A percentile compares a stretch with the other conserved stretches of the same genome.
Evolutionary conservation across 352 stramenopile species (phyloP).

Genomic region (Hyphochytrium catenoides): DNA sequence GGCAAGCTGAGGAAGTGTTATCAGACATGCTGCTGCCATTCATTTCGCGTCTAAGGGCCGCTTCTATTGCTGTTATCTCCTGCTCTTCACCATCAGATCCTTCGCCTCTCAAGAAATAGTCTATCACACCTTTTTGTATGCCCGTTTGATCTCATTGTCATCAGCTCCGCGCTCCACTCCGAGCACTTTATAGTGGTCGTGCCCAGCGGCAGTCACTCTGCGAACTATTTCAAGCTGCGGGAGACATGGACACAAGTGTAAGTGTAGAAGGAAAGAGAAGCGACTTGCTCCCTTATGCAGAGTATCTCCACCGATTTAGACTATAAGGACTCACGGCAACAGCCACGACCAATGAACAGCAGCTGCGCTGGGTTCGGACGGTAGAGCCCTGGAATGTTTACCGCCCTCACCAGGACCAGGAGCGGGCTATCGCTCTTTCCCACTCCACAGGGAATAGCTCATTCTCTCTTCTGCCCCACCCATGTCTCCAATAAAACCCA

Average conservation of each 20-base stretch:
- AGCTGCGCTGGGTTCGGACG: conserved; percentile 3
- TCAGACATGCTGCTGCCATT: conserved; percentile 1
- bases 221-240: conserved; percentile 49
- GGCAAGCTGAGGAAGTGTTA: conserved; percentile 28
- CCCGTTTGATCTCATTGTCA: conserved; percentile 68
- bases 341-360: conserved; percentile 3
- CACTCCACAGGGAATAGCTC: too few species aligned
- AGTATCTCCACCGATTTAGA: conserved; percentile 8
- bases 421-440: too few species aligned
- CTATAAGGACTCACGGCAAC: conserved; percentile 7
- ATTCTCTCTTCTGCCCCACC: too few species aligned
- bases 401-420: conserved; percentile 8
- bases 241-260: conserved; percentile 15
- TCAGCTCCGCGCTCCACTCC: conserved; percentile 32
- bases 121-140: conserved; percentile 70
- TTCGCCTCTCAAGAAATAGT: too few species aligned
- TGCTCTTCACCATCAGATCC: not conserved
- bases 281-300: conserved; percentile 1
- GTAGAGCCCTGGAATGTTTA: not conserved
- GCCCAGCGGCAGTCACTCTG: conserved; percentile 60
- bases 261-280: not conserved
- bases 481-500: too few species aligned
- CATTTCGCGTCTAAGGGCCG: not conserved
- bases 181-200: conserved; percentile 67
- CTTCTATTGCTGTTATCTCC: not conserved